phyloP scores from a whole-genome alignment of 352 stramenopile species.

The Pythium biforme region DNA sequence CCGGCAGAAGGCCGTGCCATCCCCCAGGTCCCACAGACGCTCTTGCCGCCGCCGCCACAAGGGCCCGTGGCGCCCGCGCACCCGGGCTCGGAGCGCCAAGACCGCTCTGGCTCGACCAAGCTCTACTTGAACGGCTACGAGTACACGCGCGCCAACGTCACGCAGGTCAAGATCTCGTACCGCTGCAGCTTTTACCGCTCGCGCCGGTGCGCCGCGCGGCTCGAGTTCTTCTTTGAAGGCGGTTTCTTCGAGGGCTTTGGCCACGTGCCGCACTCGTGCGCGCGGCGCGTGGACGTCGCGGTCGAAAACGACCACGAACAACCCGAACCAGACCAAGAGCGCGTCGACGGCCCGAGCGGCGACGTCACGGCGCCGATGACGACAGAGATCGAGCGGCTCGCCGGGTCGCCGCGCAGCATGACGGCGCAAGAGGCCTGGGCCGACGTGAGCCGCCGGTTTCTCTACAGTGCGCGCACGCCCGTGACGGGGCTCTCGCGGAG shows the following conservation, averaged over 20 bases:
- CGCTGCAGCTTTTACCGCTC: conserved; percentile 12
- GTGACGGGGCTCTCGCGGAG: neutral
- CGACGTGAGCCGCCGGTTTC: conserved; percentile 1
- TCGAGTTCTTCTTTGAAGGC: neutral
- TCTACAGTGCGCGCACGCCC: neutral
- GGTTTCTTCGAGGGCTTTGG: neutral
- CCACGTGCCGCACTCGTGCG: conserved; percentile 7
- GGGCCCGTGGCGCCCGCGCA: neutral
- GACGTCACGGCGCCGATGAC: neutral
- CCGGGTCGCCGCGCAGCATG: neutral
- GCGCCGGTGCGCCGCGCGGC: neutral
- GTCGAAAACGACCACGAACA: neutral
- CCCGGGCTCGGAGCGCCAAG: no score
- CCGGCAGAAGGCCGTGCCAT: no score
- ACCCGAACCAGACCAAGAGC: neutral
- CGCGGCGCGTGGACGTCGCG: neutral
- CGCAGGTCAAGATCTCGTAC: conserved; percentile 9
- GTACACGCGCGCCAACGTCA: conserved; percentile 4
- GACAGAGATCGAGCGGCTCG: neutral
- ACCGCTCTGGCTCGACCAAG: conserved; percentile 1
- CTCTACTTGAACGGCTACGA: conserved; percentile 5
- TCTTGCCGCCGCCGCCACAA: neutral
- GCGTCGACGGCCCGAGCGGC: neutral
- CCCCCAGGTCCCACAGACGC: no score
- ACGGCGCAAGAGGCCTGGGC: conserved; percentile 9